A percentile compares a stretch with the other conserved stretches of the same genome.
phyloP scores from a whole-genome alignment of 306 rosid genomes.

The Quercus dentata region DNA sequence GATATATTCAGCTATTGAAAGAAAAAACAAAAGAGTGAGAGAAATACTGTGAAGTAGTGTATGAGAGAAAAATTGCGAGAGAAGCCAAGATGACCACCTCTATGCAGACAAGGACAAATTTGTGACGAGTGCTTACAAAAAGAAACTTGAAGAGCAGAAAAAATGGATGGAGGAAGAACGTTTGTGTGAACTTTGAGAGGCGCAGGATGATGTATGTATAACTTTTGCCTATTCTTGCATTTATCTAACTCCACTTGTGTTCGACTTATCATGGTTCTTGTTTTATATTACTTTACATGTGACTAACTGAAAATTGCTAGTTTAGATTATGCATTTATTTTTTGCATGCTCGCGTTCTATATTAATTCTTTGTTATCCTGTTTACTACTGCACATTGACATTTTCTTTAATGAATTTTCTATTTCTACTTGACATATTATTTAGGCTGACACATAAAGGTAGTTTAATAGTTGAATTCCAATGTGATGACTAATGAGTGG shows the following conservation, averaged over 20 bases:
- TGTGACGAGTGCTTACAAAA: constrained; percentile 78
- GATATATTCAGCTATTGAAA: constrained; percentile 56
- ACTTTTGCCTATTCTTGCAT: not conserved
- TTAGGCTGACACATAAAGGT: too few species aligned
- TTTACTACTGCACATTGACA: too few species aligned
- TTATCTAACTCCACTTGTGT: not conserved
- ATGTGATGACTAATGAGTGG: too few species aligned
- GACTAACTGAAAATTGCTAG: not conserved
- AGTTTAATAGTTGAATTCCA: too few species aligned
- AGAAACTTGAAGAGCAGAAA: constrained; percentile 74
- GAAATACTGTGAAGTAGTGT: constrained; percentile 64
- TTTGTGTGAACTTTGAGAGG: constrained; percentile 61
- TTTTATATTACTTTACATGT: constrained; percentile 10
- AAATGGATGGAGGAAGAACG: constrained; percentile 82
- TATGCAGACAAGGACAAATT: constrained; percentile 81
- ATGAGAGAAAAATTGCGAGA: constrained; percentile 85
- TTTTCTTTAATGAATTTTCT: too few species aligned
- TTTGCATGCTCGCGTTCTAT: not conserved
- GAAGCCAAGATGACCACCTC: constrained; percentile 85
- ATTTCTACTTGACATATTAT: too few species aligned
- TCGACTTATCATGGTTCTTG: not conserved
- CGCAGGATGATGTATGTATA: constrained; percentile 74
- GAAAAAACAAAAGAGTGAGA: constrained; percentile 63
- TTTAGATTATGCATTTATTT: not conserved
- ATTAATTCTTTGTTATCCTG: not conserved